Percentiles rank a stretch among this genome's conserved stretches.
Evolutionary conservation across 176 grass and related monocot genomes (phyloP).

Genomic region (Hordeum vulgare): DNA sequence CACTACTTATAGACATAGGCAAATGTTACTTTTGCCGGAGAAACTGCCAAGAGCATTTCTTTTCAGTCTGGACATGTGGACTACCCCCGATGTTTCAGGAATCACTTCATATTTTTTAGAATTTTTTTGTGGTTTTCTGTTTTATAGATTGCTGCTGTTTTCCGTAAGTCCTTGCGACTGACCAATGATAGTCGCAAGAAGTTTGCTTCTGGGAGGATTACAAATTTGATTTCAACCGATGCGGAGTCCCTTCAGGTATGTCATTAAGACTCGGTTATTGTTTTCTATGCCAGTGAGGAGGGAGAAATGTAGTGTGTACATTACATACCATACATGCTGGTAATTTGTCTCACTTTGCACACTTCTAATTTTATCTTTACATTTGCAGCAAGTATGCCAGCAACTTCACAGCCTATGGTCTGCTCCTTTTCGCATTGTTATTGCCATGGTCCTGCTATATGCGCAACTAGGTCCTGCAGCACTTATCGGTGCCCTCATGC

Average conservation of each 20-base stretch:
- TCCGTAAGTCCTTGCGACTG: conserved; percentile 88
- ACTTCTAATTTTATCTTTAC: conserved; percentile 20
- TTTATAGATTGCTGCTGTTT: conserved; percentile 83
- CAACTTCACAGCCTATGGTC: conserved; percentile 99
- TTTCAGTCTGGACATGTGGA: neutral
- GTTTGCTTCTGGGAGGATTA: conserved; percentile 93
- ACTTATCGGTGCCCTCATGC: conserved; percentile 69
- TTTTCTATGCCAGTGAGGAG: neutral
- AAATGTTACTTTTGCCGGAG: neutral
- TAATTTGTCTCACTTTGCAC: conserved; percentile 8
- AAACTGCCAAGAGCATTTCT: neutral
- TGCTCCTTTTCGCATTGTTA: conserved; percentile 96
- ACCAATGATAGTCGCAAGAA: conserved; percentile 79
- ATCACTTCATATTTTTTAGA: neutral
- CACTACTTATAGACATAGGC: neutral
- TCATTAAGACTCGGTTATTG: conserved; percentile 1
- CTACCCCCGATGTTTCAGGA: neutral
- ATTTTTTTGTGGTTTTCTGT: neutral
- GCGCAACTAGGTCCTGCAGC: conserved; percentile 74
- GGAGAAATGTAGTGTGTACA: neutral
- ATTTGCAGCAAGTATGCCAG: conserved; percentile 89
- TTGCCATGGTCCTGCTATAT: conserved; percentile 79
- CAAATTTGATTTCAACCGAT: conserved; percentile 99
- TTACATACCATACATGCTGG: neutral
- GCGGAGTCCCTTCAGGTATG: conserved; percentile 86